A percentile compares a stretch with the other conserved stretches of the same genome.
These are phyloP conservation scores for Pichia scutulata DNA, from an alignment of 805 yeast species.

Conservation along the genomic window DNA sequence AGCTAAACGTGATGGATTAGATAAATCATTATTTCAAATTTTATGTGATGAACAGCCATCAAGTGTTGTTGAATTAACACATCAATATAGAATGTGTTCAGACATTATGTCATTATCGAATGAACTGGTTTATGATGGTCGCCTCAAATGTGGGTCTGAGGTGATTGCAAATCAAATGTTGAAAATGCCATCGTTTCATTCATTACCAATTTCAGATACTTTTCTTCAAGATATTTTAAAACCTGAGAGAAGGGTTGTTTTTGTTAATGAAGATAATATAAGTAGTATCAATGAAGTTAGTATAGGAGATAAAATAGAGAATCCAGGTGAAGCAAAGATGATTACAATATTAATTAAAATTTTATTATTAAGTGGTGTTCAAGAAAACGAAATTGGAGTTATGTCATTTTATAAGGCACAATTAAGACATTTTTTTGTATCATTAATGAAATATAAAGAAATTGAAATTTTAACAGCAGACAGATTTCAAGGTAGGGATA, in stretches of 20 bases:
- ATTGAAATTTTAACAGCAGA: conserved; percentile 90
- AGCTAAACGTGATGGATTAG: conserved; percentile 61
- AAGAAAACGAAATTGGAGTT: conserved; percentile 60
- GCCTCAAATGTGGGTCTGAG: conserved; percentile 66
- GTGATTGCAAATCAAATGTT: conserved; percentile 54
- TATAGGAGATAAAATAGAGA: conserved; percentile 63
- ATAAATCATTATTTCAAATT: conserved; percentile 66
- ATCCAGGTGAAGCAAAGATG: conserved; percentile 63
- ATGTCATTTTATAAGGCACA: conserved; percentile 89
- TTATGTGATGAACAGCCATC: conserved; percentile 68
- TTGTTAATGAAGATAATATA: conserved; percentile 68
- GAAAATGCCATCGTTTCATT: conserved; percentile 36
- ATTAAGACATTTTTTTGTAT: conserved; percentile 37
- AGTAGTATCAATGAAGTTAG: conserved; percentile 45
- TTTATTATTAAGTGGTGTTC: conserved; percentile 52
- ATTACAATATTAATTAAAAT: conserved; percentile 55
- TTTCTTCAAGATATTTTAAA: conserved; percentile 35
- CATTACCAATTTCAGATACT: conserved; percentile 16
- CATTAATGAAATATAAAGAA: conserved; percentile 26
- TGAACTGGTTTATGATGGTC: conserved; percentile 65
- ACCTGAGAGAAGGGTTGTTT: conserved; percentile 55
- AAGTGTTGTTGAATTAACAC: conserved; percentile 65
- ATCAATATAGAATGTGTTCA: conserved; percentile 87
- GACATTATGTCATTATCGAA: conserved; percentile 85
- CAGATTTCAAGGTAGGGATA: conserved; percentile 93